A percentile compares a stretch with the other conserved stretches of the same genome.
Evolutionary conservation across 768 basidiomycete species (phyloP).

Genomic region (Rhizopogon roseolus): DNA sequence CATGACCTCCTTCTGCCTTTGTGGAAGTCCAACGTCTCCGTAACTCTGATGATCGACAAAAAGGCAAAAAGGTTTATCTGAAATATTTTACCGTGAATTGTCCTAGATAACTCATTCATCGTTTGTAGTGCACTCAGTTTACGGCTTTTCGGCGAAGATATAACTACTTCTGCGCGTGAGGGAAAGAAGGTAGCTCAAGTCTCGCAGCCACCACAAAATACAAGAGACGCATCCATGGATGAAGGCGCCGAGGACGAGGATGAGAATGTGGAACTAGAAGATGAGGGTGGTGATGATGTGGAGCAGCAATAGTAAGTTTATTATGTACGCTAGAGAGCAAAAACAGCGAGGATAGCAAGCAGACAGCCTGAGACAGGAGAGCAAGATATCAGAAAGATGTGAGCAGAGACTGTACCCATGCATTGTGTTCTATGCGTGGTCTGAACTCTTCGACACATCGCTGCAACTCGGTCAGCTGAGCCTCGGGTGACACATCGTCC

Average conservation of each 20-base stretch:
- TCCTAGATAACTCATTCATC: conserved; percentile 1
- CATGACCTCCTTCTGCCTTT: conserved; percentile 87
- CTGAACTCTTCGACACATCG: conserved; percentile 61
- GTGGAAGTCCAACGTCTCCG: conserved; percentile 88
- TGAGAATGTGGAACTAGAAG: not conserved
- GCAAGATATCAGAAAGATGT: conserved; percentile 26
- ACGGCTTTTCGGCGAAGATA: conserved; percentile 78
- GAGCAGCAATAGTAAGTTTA: not conserved
- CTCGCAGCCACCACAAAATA: not conserved
- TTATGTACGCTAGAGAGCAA: conserved; percentile 5
- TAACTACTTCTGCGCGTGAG: conserved; percentile 47
- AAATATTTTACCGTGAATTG: not conserved
- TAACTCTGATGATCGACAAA: conserved; percentile 94
- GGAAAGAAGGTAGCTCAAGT: conserved; percentile 18
- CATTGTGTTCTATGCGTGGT: conserved; percentile 68
- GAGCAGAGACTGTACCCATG: conserved; percentile 70
- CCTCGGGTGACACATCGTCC: conserved; percentile 38
- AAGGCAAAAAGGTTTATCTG: conserved; percentile 80
- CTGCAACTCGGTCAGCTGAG: conserved; percentile 44
- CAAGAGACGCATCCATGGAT: not conserved
- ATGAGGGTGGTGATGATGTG: not conserved
- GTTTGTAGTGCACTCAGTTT: conserved; percentile 72
- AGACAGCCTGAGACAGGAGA: not conserved
- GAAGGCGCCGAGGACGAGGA: conserved; percentile 1
- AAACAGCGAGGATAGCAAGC: not conserved